These are phyloP conservation scores for Claviceps sp. DNA, from an alignment of 2,329 filamentous ascomycete species.

Conservation along the genomic window DNA sequence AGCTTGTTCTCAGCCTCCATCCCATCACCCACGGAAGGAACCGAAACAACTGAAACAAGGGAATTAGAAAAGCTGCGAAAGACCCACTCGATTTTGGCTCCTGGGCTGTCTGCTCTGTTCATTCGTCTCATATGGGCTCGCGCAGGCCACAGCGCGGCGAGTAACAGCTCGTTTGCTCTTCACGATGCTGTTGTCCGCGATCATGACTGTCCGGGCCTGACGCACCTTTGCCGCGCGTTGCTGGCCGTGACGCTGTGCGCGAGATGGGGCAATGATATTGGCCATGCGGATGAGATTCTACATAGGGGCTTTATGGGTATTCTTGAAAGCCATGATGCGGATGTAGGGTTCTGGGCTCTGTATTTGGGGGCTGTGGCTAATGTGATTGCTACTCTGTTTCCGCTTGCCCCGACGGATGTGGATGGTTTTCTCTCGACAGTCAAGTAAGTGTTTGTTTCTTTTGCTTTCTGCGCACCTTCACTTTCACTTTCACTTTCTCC, in stretches of 20 bases:
- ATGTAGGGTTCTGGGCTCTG: conserved; percentile 37
- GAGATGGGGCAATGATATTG: conserved; percentile 55
- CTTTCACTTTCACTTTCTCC: background rate
- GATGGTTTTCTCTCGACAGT: conserved; percentile 22
- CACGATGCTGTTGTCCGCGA: conserved; percentile 57
- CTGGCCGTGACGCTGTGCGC: conserved; percentile 60
- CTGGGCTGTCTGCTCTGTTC: conserved; percentile 31
- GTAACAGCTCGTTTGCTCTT: conserved; percentile 55
- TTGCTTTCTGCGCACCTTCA: background rate
- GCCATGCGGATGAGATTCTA: conserved; percentile 32
- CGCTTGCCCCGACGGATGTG: conserved; percentile 25
- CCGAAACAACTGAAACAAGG: conserved; percentile 4
- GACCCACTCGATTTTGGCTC: conserved; percentile 28
- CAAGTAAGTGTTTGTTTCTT: conserved; percentile 17
- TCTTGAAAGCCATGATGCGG: conserved; percentile 21
- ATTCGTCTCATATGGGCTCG: conserved; percentile 37
- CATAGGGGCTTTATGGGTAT: conserved; percentile 29
- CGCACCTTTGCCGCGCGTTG: conserved; percentile 56
- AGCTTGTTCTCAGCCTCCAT: conserved; percentile 27
- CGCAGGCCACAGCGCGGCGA: conserved; percentile 32
- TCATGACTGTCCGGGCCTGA: conserved; percentile 57
- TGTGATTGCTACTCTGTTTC: conserved; percentile 28
- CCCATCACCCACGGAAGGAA: conserved; percentile 16
- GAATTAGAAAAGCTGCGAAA: conserved; percentile 14
- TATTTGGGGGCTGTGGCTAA: conserved; percentile 37